These are phyloP conservation scores for Stylosanthes scabra DNA, from an alignment of 331 rosid species.

Conservation along the genomic window DNA sequence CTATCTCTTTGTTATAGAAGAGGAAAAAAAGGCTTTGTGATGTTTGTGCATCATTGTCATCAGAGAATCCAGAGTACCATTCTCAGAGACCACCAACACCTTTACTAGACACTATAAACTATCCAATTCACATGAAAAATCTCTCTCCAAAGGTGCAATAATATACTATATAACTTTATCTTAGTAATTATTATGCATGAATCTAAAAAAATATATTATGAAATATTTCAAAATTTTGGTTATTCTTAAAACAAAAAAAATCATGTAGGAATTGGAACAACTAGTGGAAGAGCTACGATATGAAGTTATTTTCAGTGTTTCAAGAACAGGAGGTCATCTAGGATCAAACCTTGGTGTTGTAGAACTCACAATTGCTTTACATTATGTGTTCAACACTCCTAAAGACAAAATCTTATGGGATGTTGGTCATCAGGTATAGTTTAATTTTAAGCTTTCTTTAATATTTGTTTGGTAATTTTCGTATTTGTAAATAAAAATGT, in stretches of 20 bases:
- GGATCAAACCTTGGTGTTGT: slow-evolving; percentile 98
- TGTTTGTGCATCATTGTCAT: slow-evolving; percentile 73
- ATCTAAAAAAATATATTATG: background rate
- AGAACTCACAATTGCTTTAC: slow-evolving; percentile 95
- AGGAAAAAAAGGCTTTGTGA: slow-evolving; percentile 58
- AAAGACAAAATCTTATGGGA: slow-evolving; percentile 92
- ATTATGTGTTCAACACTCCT: slow-evolving; percentile 87
- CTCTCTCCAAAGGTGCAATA: slow-evolving; percentile 69
- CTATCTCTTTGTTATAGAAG: slow-evolving; percentile 48
- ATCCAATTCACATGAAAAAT: slow-evolving; percentile 95
- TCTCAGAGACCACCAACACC: slow-evolving; percentile 89
- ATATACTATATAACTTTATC: background rate
- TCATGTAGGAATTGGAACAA: slow-evolving; percentile 67
- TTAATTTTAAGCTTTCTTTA: slow-evolving; percentile 23
- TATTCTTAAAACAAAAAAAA: background rate
- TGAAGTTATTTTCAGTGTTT: slow-evolving; percentile 87
- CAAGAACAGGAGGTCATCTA: slow-evolving; percentile 89
- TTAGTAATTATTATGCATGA: background rate
- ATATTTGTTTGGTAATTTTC: background rate
- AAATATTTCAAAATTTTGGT: too few species aligned
- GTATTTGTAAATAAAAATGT: slow-evolving; percentile 15
- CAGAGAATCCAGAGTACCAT: slow-evolving; percentile 54
- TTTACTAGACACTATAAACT: slow-evolving; percentile 81
- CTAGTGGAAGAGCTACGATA: slow-evolving; percentile 84
- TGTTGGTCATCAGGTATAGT: slow-evolving; percentile 97